phyloP scores from a whole-genome alignment of 495 filamentous ascomycete species.

The Penicillium crystallinum region DNA sequence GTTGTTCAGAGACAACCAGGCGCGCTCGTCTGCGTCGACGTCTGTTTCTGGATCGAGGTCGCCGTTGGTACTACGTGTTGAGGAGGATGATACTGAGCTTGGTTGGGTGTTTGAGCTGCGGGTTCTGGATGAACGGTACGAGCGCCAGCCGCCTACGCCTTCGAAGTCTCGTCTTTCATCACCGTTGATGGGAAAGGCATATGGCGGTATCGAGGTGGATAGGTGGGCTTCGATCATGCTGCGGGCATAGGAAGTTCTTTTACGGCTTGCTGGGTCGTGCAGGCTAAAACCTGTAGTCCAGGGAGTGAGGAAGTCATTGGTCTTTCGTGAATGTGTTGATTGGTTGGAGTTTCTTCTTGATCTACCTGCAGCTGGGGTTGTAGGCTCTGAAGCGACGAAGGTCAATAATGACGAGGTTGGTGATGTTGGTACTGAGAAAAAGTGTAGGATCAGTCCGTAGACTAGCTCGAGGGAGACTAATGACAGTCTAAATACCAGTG shows the following conservation, averaged over 20 bases:
- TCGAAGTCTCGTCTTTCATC: conserved; percentile 67
- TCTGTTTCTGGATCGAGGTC: conserved; percentile 14
- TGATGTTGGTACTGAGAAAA: conserved; percentile 42
- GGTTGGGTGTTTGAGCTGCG: conserved; percentile 10
- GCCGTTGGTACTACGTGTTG: conserved; percentile 26
- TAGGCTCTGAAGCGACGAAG: conserved; percentile 29
- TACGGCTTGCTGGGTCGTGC: conserved; percentile 10
- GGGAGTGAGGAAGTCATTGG: conserved; percentile 11
- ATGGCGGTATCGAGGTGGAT: conserved; percentile 11
- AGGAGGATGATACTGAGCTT: conserved; percentile 33
- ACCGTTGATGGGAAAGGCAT: conserved; percentile 32
- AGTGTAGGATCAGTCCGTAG: conserved; percentile 52
- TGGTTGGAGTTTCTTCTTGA: conserved; percentile 27
- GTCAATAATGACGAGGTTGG: conserved; percentile 27
- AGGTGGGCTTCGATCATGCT: conserved; percentile 23
- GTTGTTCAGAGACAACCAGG: conserved; percentile 71
- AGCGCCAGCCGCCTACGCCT: conserved; percentile 77
- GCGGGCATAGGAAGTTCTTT: conserved; percentile 15
- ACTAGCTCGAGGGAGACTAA: conserved; percentile 67
- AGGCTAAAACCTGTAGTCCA: conserved; percentile 5
- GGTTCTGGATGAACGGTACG: conserved; percentile 23
- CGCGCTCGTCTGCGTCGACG: conserved; percentile 49
- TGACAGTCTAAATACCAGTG: conserved; percentile 59
- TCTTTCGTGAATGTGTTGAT: conserved; percentile 17
- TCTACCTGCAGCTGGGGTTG: conserved; percentile 24